Evolutionary conservation across 2,329 filamentous ascomycete species (phyloP).

Genomic region (Neofusicoccum kwambonambiense): DNA sequence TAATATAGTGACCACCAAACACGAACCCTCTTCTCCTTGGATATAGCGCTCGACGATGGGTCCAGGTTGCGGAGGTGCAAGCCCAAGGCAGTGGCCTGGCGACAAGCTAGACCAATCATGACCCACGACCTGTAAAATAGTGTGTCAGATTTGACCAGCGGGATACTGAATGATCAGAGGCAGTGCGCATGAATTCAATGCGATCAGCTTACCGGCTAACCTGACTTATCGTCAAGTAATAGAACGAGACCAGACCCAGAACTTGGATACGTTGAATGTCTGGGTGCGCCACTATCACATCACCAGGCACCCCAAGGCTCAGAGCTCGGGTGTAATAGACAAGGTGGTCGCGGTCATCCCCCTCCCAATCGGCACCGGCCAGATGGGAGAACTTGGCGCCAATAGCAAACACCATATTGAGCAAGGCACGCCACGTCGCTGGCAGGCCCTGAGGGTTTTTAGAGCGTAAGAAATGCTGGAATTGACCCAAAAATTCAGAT

Average conservation of each 20-base stretch:
- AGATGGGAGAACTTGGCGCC: conserved; percentile 37
- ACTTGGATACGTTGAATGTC: conserved; percentile 40
- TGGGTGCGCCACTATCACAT: conserved; percentile 31
- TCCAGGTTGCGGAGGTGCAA: conserved; percentile 38
- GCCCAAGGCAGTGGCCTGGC: conserved; percentile 35
- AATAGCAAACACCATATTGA: conserved; percentile 44
- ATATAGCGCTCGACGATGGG: conserved; percentile 23
- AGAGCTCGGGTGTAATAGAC: conserved; percentile 39
- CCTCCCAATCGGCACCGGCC: conserved; percentile 21
- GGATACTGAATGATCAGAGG: background rate
- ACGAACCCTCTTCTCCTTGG: conserved; percentile 35
- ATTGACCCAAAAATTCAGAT: conserved; percentile 32
- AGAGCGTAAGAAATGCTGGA: conserved; percentile 30
- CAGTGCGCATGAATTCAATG: background rate
- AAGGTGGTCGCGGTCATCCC: conserved; percentile 33
- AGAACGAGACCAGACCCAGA: conserved; percentile 37
- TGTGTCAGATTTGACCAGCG: background rate
- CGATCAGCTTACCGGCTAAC: conserved; percentile 36
- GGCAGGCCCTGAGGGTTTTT: conserved; percentile 20
- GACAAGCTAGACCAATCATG: conserved; percentile 35
- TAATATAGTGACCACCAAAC: conserved; percentile 43
- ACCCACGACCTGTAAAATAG: conserved; percentile 34
- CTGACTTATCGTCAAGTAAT: conserved; percentile 40
- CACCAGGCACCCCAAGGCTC: conserved; percentile 29
- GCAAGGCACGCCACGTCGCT: conserved; percentile 35